Evolutionary conservation across 129 eudicot species (phyloP).

Genomic region (Tagetes patula): DNA sequence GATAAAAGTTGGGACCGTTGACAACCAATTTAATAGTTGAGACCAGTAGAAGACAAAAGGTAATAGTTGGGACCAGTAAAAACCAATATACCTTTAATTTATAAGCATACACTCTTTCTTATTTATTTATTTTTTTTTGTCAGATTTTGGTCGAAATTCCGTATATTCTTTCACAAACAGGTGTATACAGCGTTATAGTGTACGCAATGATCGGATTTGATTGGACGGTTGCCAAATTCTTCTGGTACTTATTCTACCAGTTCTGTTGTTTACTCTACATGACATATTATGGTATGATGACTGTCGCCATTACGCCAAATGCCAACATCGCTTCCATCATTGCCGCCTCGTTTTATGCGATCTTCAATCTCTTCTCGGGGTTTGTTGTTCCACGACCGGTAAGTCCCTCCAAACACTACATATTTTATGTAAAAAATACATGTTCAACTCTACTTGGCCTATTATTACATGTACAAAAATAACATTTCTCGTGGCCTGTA

Average conservation of each 20-base stretch:
- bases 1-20: too few relatives aligned
- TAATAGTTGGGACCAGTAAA: too few relatives aligned
- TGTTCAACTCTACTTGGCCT: background rate
- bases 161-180: slow-evolving; percentile 37
- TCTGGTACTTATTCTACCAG: slow-evolving; percentile 45
- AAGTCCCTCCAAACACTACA: slow-evolving; percentile 20
- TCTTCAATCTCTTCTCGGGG: slow-evolving; percentile 51
- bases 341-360: slow-evolving; percentile 40
- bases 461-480: background rate
- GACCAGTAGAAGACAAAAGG: too few relatives aligned
- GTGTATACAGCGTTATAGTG: slow-evolving; percentile 34
- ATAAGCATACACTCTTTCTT: too few relatives aligned
- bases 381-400: slow-evolving; percentile 47
- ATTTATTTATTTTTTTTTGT: background rate
- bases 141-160: slow-evolving; percentile 52
- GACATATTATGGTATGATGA: slow-evolving; percentile 55
- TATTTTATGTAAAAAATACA: background rate
- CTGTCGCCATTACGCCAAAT: slow-evolving; percentile 46
- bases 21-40: too few relatives aligned
- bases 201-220: slow-evolving; percentile 54
- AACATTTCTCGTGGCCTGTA: background rate
- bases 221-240: slow-evolving; percentile 43
- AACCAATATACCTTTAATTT: too few relatives aligned
- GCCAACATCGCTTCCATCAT: slow-evolving; percentile 44
- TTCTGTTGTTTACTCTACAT: slow-evolving; percentile 47